Evolutionary conservation across 2,329 filamentous ascomycete genomes (phyloP), one percentile per base, ranked within the genome.

Genomic region (Lachnellula arida): DNA sequence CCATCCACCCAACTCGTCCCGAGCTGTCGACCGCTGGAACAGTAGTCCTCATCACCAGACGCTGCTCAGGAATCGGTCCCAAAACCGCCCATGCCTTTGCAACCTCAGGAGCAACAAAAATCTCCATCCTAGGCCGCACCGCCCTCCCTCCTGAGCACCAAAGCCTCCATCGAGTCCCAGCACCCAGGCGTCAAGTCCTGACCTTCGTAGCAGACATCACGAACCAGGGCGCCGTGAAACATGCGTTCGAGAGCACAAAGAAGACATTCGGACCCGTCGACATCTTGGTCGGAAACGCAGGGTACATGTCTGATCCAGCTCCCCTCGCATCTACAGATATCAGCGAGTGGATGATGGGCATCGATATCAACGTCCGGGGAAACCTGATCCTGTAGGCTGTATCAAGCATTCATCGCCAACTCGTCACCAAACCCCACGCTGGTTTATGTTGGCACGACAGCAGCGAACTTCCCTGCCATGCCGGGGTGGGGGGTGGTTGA

Each of bases 51-150:
- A 42, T 42, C 39, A 42, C 6, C 2, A 15, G 39, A 7, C 15
- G 39, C 15, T 3, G 15, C 17, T 42, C 39, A 17, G 39, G 39
- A 42, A 42, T 42, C 39, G 15, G 39, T 3, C 39, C 39, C 39
- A 15, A 19, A 42, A 42, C 17, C 39, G 39, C 39, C 15, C 15
- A 19, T 15, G 15, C 39, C 15, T 42, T 42, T 12, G 39, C 39
- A 42, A 11, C 39, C 5, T 32, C 39, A 42, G 49, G 51, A 3
- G 60, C 63, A 23, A 68, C 68, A 39, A 65, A 57, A 7, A 58
- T 71, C n/a, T 51, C 69, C 48, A 62, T 67, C 40, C 62, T 64
- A n/a, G 67, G 65, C 19, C 66, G 58, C 43, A 63, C 48, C 15
- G 19, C 22, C 34, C 8, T n/a, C 54, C 19, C 56, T 55, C 19